Percentiles rank a stretch among this genome's conserved stretches.
Evolutionary conservation across 2,329 filamentous ascomycete genomes (phyloP).

Genomic region (Colletotrichum siamense): DNA sequence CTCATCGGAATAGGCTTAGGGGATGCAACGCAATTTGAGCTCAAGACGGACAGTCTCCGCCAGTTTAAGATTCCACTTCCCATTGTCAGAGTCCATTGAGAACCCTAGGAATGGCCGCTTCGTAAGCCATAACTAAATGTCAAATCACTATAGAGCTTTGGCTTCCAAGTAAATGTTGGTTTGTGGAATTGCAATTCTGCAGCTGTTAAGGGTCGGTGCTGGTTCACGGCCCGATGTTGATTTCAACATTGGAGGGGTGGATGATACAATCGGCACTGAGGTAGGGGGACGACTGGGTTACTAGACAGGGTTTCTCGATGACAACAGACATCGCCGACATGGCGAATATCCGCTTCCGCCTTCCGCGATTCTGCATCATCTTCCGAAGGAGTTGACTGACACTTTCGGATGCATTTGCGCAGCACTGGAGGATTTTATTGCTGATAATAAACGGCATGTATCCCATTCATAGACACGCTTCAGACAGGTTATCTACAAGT

Average conservation of each 20-base stretch:
- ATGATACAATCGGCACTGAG: background rate
- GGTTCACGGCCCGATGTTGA: background rate
- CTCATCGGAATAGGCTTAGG: background rate
- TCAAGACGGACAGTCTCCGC: background rate
- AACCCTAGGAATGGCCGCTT: background rate
- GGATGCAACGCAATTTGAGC: background rate
- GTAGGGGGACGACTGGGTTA: background rate
- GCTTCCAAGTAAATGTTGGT: background rate
- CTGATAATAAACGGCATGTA: background rate
- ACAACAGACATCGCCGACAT: constrained; percentile 2
- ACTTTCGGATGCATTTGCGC: background rate
- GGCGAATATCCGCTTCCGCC: background rate
- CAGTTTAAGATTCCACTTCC: background rate
- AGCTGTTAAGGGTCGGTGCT: background rate
- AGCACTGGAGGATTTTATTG: background rate
- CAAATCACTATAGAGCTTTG: background rate
- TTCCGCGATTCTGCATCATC: background rate
- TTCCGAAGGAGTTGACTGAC: background rate
- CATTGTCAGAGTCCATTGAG: background rate
- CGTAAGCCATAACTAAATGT: background rate
- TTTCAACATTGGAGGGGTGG: constrained; percentile 9
- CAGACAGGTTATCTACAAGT: background rate
- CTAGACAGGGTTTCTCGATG: constrained; percentile 4
- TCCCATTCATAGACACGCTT: background rate
- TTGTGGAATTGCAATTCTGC: background rate